These are phyloP conservation scores for Amorphotheca resinae DNA, from an alignment of 495 filamentous ascomycete species.

Conservation along the genomic window DNA sequence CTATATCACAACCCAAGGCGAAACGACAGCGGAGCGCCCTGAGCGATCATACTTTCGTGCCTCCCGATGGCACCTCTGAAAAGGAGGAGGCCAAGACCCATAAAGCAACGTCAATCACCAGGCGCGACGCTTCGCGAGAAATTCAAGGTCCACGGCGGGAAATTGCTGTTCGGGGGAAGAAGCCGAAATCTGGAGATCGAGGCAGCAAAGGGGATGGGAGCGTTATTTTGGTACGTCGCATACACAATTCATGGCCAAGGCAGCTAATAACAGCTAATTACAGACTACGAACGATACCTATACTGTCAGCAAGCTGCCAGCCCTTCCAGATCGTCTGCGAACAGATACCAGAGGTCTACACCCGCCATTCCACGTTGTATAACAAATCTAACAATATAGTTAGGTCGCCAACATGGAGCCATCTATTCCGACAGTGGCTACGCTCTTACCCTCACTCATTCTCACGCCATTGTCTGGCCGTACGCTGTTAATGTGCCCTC, in stretches of 20 bases:
- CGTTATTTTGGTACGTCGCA: conserved; percentile 45
- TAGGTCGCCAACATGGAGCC: conserved; percentile 47
- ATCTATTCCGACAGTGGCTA: conserved; percentile 54
- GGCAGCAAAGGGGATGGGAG: conserved; percentile 45
- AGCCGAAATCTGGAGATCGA: conserved; percentile 42
- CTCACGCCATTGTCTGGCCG: conserved; percentile 77
- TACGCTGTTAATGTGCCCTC: conserved; percentile 55
- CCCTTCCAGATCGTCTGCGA: conserved; percentile 62
- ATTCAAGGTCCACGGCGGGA: conserved; percentile 27
- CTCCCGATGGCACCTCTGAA: conserved; percentile 32
- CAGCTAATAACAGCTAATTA: conserved; percentile 1
- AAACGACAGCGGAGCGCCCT: conserved; percentile 60
- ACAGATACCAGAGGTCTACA: conserved; percentile 44
- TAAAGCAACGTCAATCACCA: conserved; percentile 28
- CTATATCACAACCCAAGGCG: conserved; percentile 50
- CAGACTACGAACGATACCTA: conserved; percentile 84
- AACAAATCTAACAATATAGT: conserved; percentile 2
- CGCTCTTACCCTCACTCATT: conserved; percentile 66
- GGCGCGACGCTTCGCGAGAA: conserved; percentile 34
- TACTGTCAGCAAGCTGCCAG: conserved; percentile 71
- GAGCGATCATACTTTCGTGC: conserved; percentile 38
- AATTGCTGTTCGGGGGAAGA: conserved; percentile 51
- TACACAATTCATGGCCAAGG: neutral
- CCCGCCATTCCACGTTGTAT: neutral
- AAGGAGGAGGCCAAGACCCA: conserved; percentile 35